These are phyloP conservation scores for Fusarium oligoseptatum DNA, from an alignment of 2,329 filamentous ascomycete genomes.

Conservation along the genomic window DNA sequence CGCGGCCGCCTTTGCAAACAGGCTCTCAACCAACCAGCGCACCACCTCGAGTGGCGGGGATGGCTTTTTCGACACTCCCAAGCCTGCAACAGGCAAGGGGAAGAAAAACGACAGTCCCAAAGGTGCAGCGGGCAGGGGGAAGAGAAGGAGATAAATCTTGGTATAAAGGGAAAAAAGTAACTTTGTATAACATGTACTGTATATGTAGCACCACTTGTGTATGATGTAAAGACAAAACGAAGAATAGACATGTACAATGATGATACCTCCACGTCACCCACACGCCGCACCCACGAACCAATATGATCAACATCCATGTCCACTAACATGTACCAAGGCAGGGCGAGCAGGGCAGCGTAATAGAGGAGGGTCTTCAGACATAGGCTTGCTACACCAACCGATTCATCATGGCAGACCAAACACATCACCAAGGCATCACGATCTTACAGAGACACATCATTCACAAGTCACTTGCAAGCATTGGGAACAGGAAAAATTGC, in stretches of 20 bases:
- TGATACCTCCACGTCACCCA: not conserved
- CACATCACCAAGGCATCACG: constrained; percentile 3
- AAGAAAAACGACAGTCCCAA: not conserved
- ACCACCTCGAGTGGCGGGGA: not conserved
- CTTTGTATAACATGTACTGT: constrained; percentile 30
- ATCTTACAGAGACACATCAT: not conserved
- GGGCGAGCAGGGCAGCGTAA: not conserved
- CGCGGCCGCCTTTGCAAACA: not conserved
- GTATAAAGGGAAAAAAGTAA: constrained; percentile 4
- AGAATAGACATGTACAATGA: constrained; percentile 2
- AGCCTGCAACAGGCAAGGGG: no score
- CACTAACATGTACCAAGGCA: not conserved
- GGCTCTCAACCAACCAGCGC: not conserved
- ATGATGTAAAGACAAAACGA: not conserved
- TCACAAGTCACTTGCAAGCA: constrained; percentile 5
- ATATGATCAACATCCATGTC: not conserved
- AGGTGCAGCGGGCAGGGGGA: not conserved
- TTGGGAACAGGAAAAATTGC: constrained; percentile 30
- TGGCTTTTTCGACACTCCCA: not conserved
- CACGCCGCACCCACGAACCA: not conserved
- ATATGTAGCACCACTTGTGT: constrained; percentile 31
- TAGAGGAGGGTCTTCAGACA: no score
- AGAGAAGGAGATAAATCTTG: not conserved
- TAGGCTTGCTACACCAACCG: no score
- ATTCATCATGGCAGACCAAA: not conserved